Base-by-base conservation (phyloP, 1,139 yeast species). In the Spencermartinsiella ligniputridi region DNA sequence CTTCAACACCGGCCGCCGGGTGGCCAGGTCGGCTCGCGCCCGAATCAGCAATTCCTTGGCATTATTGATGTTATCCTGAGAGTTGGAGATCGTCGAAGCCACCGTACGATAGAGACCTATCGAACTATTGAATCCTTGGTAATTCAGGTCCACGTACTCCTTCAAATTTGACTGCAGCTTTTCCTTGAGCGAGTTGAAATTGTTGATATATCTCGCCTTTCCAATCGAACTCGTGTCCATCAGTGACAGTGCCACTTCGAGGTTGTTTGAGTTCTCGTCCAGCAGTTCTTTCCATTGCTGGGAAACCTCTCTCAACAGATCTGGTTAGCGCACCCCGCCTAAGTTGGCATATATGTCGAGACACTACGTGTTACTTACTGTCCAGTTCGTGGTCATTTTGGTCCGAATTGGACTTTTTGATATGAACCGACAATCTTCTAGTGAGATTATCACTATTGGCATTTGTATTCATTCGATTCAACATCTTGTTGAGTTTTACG, bases 141-240 rank as follows among this genome's bases (percentile, higher is more conserved):
- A 85, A 60, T 90, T 85, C 36, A 48, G 86, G 54, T 81, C 83
- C 19, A 89, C 97, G 3, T 90, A 89, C 27, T 69, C 67, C 50
- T 83, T 75, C 40, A 90, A 69, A 16, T 81, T 77, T 24, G 63
- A 62, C 36, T 62, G 55, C 20, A 92, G 84, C 33, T 70, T 72
- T 44, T 79, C 74, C 43, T 89, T 71, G 11, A 82, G 77, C 22
- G 64, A 61, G 24, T 79, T 78, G 12, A 90, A 80, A 49, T 76
- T 69, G 13, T 69, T 69, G 46, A 74, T 72, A 51, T 82, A 77
- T 57, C 83, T 83, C 1, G 95, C 95, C 57, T 85, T 67, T 0
- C 97, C 97, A 25, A 89, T 95, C 1, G 96, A 85, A 2, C 95
- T 81, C 54, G 81, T 83, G 62, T 90, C 97, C 54, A 88, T 70